Conservation (phyloP, 495 filamentous ascomycete genomes). For the Aspergillus coremiiformis region DNA sequence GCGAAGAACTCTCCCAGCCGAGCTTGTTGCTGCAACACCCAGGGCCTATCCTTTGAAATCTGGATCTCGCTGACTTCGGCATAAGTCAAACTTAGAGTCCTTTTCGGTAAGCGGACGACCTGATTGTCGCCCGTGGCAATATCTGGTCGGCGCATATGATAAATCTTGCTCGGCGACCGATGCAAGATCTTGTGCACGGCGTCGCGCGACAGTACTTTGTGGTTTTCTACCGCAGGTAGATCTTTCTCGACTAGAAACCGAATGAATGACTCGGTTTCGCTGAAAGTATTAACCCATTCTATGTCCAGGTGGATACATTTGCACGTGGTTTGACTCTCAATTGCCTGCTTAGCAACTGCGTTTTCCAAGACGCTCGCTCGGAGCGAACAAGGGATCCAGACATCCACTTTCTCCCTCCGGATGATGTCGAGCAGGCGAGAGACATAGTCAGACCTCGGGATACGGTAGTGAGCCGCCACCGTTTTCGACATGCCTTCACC, state of each 20-base stretch:
- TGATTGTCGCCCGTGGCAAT: constrained; percentile 39
- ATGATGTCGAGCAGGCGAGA: constrained; percentile 49
- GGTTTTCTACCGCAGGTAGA: constrained; percentile 52
- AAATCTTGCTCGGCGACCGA: constrained; percentile 41
- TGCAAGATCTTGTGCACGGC: constrained; percentile 52
- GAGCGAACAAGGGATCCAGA: constrained; percentile 69
- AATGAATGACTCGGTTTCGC: constrained; percentile 54
- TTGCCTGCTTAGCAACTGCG: constrained; percentile 51
- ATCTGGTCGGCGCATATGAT: constrained; percentile 54
- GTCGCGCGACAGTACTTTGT: constrained; percentile 49
- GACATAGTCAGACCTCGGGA: constrained; percentile 43
- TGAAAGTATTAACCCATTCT: constrained; percentile 42
- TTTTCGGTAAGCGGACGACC: constrained; percentile 50
- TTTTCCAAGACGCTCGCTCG: constrained; percentile 54
- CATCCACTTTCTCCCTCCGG: constrained; percentile 51
- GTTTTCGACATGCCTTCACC: constrained; percentile 38
- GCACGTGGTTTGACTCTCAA: constrained; percentile 53
- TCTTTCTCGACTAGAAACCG: constrained; percentile 41
- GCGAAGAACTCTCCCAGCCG: constrained; percentile 60
- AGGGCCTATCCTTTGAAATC: constrained; percentile 50
- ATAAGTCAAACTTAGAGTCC: constrained; percentile 46
- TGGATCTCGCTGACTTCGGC: constrained; percentile 45
- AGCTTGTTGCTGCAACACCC: constrained; percentile 63
- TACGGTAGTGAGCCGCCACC: constrained; percentile 45
- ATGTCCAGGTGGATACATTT: constrained; percentile 52